Evolutionary conservation across 495 filamentous ascomycete species (phyloP).

Genomic region (Durotheca rogersii): DNA sequence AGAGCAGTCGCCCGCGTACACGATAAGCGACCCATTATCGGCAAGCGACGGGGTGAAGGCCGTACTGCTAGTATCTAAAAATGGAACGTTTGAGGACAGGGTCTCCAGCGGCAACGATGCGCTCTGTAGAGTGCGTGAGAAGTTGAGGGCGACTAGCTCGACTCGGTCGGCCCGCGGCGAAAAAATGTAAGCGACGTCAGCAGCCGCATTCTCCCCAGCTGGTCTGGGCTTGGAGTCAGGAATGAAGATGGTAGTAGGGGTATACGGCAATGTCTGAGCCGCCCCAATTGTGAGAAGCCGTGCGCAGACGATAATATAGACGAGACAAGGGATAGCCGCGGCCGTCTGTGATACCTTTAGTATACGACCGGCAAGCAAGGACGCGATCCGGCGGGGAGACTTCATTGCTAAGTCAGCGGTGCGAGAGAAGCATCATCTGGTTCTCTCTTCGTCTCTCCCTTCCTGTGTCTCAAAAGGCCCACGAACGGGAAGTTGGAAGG

Average conservation of each 20-base stretch:
- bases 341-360: slow-evolving; percentile 23
- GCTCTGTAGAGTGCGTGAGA: slow-evolving; percentile 56
- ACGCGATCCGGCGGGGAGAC: slow-evolving; percentile 29
- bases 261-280: slow-evolving; percentile 64
- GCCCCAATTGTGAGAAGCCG: slow-evolving; percentile 16
- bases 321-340: slow-evolving; percentile 26
- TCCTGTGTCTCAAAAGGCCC: no score
- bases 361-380: slow-evolving; percentile 25
- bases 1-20: slow-evolving; percentile 69
- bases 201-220: slow-evolving; percentile 21
- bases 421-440: slow-evolving; percentile 29
- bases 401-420: slow-evolving; percentile 30
- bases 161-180: slow-evolving; percentile 46
- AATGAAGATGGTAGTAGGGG: slow-evolving; percentile 67
- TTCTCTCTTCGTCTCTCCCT: not conserved
- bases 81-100: slow-evolving; percentile 65
- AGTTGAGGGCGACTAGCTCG: slow-evolving; percentile 63
- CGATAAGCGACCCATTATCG: slow-evolving; percentile 62
- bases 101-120: slow-evolving; percentile 55
- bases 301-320: slow-evolving; percentile 21
- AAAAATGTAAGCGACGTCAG: slow-evolving; percentile 60
- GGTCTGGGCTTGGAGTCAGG: slow-evolving; percentile 49
- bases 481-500: slow-evolving; percentile 12
- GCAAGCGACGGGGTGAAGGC: slow-evolving; percentile 67
- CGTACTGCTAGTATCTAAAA: slow-evolving; percentile 48